Evolutionary conservation across 75 land plant species (phyloP).

Genomic region (Gnetum montanum): DNA sequence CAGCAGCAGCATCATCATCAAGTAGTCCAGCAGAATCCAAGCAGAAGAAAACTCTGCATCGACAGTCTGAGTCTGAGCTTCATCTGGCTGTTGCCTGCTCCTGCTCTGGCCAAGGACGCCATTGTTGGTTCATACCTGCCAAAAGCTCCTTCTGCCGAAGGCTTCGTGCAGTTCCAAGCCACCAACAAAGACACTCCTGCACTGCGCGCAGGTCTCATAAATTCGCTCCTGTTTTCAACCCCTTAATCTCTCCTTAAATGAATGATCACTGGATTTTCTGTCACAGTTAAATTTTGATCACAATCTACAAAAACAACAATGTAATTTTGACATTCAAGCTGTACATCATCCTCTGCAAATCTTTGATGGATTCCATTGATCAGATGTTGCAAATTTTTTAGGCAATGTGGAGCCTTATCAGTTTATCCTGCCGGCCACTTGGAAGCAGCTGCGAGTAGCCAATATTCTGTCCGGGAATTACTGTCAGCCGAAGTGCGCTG

Average conservation of each 20-base stretch:
- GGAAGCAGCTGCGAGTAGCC: constrained; percentile 86
- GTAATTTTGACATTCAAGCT: not conserved
- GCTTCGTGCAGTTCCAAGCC: constrained; percentile 84
- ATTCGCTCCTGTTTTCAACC: too few relatives aligned
- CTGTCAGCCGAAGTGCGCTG: constrained; percentile 99
- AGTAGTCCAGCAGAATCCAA: too few relatives aligned
- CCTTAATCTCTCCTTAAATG: not conserved
- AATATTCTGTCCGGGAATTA: constrained; percentile 96
- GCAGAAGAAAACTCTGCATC: not conserved
- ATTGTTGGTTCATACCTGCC: constrained; percentile 87
- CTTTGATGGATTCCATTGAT: too few relatives aligned
- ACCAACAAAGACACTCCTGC: constrained; percentile 91
- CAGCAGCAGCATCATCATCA: too few relatives aligned
- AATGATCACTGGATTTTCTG: not conserved
- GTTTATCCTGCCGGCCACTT: constrained; percentile 83
- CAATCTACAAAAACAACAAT: too few relatives aligned
- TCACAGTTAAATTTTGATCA: not conserved
- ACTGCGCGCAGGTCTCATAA: constrained; percentile 89
- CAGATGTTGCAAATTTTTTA: too few relatives aligned
- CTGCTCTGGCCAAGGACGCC: constrained; percentile 46
- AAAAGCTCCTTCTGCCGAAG: constrained; percentile 34
- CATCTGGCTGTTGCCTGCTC: too few relatives aligned
- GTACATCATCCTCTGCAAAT: too few relatives aligned
- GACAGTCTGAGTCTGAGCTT: not conserved
- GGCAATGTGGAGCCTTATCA: constrained; percentile 95